Evolutionary conservation across 208 protist species (phyloP).

Genomic region (Dictyostelium gargantuum): DNA sequence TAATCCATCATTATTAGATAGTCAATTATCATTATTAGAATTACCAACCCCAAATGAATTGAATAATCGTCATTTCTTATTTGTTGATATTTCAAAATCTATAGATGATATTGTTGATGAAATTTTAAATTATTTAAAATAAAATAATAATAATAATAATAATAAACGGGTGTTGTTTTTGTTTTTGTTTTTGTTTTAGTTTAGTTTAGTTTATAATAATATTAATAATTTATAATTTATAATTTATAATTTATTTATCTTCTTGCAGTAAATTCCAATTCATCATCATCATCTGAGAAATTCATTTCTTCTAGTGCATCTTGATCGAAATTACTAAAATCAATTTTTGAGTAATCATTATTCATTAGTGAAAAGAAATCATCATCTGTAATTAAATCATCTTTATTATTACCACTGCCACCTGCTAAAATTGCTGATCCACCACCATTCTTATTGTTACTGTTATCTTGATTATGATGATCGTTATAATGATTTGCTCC

Average conservation of each 20-base stretch:
- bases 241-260: constrained; percentile 7
- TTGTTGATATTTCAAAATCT: not conserved
- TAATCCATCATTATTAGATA: not conserved
- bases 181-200: not conserved
- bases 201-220: no score
- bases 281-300: constrained; percentile 54
- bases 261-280: constrained; percentile 51
- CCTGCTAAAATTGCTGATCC: not conserved
- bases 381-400: constrained; percentile 39
- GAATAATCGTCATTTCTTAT: not conserved
- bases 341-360: constrained; percentile 55
- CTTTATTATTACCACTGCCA: not conserved
- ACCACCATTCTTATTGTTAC: not conserved
- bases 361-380: constrained; percentile 66
- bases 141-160: not conserved
- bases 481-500: no score
- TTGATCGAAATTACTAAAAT: constrained; percentile 35
- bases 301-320: constrained; percentile 31
- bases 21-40: constrained; percentile 6
- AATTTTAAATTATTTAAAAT: not conserved
- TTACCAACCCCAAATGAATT: not conserved
- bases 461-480: not conserved
- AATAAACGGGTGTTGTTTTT: not conserved
- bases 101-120: not conserved
- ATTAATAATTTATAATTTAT: no score